A percentile compares a stretch with the other conserved stretches of the same genome.
Evolutionary conservation across 176 grass and related monocot genomes (phyloP).

Genomic region (Poa annua): DNA sequence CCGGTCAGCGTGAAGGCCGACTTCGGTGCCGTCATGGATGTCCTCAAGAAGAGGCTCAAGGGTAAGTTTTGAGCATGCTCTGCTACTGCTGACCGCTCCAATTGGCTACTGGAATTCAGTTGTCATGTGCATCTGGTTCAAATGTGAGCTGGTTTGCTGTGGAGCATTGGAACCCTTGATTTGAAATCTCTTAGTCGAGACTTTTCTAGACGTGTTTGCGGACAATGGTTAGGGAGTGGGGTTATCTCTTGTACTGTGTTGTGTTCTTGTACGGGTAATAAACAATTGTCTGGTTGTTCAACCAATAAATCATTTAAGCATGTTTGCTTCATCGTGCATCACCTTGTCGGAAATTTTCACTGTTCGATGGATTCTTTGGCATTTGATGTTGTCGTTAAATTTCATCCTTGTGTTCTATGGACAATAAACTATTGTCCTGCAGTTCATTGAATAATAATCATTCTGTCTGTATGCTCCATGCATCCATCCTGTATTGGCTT

Average conservation of each 20-base stretch:
- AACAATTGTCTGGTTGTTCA: constrained; percentile 22
- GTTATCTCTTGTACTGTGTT: constrained; percentile 35
- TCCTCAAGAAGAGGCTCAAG: constrained; percentile 84
- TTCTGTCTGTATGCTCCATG: not conserved
- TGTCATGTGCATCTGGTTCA: constrained; percentile 32
- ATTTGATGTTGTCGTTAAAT: too few relatives aligned
- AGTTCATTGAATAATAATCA: not conserved
- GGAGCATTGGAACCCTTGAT: constrained; percentile 25
- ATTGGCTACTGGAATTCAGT: constrained; percentile 19
- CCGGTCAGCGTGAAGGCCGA: constrained; percentile 82
- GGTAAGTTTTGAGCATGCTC: constrained; percentile 57
- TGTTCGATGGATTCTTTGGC: too few relatives aligned
- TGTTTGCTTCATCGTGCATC: not conserved
- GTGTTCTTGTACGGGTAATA: constrained; percentile 37
- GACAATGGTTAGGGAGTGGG: constrained; percentile 4
- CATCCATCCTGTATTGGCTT: not conserved
- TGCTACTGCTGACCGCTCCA: not conserved
- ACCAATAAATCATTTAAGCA: constrained; percentile 35
- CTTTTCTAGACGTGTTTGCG: not conserved
- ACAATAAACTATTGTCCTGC: too few relatives aligned
- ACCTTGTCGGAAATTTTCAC: not conserved
- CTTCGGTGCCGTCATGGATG: constrained; percentile 92
- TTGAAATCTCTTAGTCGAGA: constrained; percentile 12
- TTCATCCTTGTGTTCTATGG: too few relatives aligned
- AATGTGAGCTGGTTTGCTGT: constrained; percentile 18